Evolutionary conservation across 768 basidiomycete species (phyloP).

Genomic region (Hericium erinaceus): DNA sequence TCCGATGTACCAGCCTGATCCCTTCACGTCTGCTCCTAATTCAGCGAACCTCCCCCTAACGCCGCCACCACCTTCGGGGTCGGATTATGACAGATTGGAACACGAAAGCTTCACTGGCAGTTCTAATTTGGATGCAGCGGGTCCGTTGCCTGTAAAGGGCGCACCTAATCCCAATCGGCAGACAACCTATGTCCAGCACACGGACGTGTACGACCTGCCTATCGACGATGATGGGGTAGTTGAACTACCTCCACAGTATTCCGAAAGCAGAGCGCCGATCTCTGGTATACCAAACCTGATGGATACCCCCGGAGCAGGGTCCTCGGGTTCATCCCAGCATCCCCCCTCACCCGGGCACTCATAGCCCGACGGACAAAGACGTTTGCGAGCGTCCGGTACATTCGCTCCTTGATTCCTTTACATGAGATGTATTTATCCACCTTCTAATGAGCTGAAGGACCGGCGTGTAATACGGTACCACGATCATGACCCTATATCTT

Average conservation of each 20-base stretch:
- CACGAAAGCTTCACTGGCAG: too few species aligned
- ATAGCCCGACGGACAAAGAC: not conserved
- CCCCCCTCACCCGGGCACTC: not conserved
- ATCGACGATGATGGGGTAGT: conserved; percentile 45
- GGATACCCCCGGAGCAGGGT: not conserved
- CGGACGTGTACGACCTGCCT: conserved; percentile 52
- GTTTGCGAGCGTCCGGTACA: not conserved
- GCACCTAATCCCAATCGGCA: not conserved
- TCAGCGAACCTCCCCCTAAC: not conserved
- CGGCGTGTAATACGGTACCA: not conserved
- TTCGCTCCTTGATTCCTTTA: not conserved
- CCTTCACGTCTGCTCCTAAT: not conserved
- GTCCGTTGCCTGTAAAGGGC: too few species aligned
- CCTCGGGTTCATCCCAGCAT: not conserved
- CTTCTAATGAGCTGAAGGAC: not conserved
- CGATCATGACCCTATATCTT: too few species aligned
- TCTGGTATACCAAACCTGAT: not conserved
- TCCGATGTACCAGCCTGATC: not conserved
- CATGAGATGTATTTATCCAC: not conserved
- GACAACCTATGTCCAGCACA: conserved; percentile 38
- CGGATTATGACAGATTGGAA: too few species aligned
- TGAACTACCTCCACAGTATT: conserved; percentile 72
- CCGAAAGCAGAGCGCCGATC: conserved; percentile 33
- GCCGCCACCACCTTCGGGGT: not conserved
- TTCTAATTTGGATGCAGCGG: too few species aligned